phyloP scores from a whole-genome alignment of 83 land plant genomes.

The Thuja plicata region DNA sequence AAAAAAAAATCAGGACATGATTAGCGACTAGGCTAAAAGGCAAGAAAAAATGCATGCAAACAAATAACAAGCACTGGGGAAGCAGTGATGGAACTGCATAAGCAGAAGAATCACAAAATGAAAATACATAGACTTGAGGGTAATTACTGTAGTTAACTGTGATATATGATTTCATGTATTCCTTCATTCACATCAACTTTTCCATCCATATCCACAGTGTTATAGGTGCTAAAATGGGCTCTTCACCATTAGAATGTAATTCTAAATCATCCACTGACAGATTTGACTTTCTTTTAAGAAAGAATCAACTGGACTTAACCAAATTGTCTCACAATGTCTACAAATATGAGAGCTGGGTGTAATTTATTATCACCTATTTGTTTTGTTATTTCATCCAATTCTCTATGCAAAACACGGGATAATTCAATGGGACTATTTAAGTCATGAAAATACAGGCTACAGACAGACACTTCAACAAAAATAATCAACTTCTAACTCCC shows the following conservation, averaged over 20 bases:
- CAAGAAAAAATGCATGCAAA: neutral
- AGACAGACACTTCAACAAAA: neutral
- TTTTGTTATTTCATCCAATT: neutral
- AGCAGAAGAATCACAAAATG: neutral
- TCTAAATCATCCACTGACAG: neutral
- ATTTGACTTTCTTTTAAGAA: neutral
- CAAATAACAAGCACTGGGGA: neutral
- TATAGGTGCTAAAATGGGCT: neutral
- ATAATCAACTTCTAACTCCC: neutral
- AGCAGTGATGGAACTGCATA: neutral
- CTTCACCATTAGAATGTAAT: neutral
- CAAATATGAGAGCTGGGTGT: neutral
- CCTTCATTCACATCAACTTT: neutral
- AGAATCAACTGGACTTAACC: neutral
- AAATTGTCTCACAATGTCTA: neutral
- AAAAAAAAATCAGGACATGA: neutral
- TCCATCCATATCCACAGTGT: neutral
- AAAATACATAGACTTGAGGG: neutral
- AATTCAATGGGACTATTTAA: neutral
- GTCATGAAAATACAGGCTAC: neutral
- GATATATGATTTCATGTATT: no score
- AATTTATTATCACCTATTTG: no score
- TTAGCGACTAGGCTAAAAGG: neutral
- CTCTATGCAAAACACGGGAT: neutral
- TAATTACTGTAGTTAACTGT: neutral